Base-by-base conservation (phyloP, 805 yeast species). In the Wickerhamomyces pijperi region DNA sequence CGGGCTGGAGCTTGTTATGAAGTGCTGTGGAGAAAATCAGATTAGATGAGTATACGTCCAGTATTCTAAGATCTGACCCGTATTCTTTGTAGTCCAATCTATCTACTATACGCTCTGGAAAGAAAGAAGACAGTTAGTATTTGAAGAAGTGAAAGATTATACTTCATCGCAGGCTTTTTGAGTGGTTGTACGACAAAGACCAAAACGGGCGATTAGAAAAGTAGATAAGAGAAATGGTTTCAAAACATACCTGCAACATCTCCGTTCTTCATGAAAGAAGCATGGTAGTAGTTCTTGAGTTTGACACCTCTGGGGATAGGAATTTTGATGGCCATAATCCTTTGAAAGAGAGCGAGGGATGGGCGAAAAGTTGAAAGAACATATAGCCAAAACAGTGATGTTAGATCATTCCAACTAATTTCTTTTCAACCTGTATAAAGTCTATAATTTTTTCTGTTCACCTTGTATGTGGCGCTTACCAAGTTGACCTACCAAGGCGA, bases 11-110 rank as follows among this genome's bases (percentile, higher is more conserved):
- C 23, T 63, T 64, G 39, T 76, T 67, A 54, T 82, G 67, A n/a
- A 88, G 50, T 44, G 77, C 71, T 1, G 77, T 63, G 0, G 88
- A 70, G 48, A 80, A 73, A 2, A 77, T 60, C 4, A 82, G 76
- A 25, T 70, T 65, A 2, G 82, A 78, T 0, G 82, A 64, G 46
- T 76, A 75, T 11, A 75, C 61, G 45, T 82, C 88, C 5, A 82
- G 51, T 1, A 82, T 67, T 70, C 70, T 19, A 70, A 60, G 35
- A 49, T 58, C n/a, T 54, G 51, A 15, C 60, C 47, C 5, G 53
- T 65, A 47, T 17, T 18, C 28, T 23, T 58, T 40, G 39, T 63
- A 60, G 41, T 67, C 58, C 19, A 81, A 56, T 39, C 63, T 68
- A 19, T 76, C 67, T 6, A 81, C 54, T 40, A 19, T 12, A 9